A percentile compares a stretch with the other conserved stretches of the same genome.
These are phyloP conservation scores for Malassezia slooffiae DNA, from an alignment of 1,284 basidiomycete genomes.

Conservation along the genomic window DNA sequence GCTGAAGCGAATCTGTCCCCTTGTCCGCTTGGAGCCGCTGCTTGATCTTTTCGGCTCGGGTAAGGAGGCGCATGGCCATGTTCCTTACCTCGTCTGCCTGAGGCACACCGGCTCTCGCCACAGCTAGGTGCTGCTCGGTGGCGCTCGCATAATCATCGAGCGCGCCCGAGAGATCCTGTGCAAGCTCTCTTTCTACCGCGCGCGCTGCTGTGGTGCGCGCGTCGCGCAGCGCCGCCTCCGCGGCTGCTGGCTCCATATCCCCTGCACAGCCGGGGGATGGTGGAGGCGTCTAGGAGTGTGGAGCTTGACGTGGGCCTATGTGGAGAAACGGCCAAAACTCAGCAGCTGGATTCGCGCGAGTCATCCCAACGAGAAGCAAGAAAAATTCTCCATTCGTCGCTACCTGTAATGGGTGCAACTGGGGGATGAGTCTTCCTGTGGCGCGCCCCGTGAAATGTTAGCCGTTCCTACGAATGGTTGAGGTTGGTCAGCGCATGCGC, in stretches of 20 bases:
- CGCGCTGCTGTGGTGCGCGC: constrained; percentile 2
- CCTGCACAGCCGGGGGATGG: too few relatives aligned
- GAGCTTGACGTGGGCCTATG: too few relatives aligned
- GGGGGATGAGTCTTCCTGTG: constrained; percentile 12
- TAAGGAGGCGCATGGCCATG: too few relatives aligned
- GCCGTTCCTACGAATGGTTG: constrained; percentile 14
- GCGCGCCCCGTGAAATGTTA: constrained; percentile 18
- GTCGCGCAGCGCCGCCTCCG: neutral
- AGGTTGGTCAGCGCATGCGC: constrained; percentile 9
- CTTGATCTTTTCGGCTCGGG: too few relatives aligned
- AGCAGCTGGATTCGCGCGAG: neutral
- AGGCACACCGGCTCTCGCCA: too few relatives aligned
- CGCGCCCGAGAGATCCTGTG: neutral
- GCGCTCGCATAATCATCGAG: neutral
- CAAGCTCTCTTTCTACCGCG: constrained; percentile 7
- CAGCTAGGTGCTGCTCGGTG: too few relatives aligned
- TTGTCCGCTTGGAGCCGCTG: too few relatives aligned
- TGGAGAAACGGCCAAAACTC: constrained; percentile 10
- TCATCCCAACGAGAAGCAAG: neutral
- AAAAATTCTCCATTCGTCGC: neutral
- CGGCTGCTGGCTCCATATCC: too few relatives aligned
- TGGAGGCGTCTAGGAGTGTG: too few relatives aligned
- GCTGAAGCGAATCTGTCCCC: too few relatives aligned
- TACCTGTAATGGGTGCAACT: constrained; percentile 16
- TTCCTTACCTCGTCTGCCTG: too few relatives aligned